These are phyloP conservation scores for Camelina sativa DNA, from an alignment of 345 rosid genomes.

Conservation along the genomic window DNA sequence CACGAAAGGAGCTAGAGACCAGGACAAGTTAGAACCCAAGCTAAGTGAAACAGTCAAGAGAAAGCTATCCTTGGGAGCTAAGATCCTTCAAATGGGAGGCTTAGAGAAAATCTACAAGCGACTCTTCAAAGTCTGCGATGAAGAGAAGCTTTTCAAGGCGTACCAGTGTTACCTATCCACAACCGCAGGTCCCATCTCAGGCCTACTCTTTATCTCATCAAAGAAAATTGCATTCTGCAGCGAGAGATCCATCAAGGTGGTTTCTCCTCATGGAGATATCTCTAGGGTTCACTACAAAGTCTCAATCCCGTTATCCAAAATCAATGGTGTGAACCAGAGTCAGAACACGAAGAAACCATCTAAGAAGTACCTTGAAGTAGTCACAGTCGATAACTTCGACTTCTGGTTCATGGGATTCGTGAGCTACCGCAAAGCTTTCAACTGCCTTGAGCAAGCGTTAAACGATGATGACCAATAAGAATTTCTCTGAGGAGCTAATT, in stretches of 20 bases:
- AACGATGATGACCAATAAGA: conserved; percentile 20
- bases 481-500: conserved; percentile 24
- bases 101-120: conserved; percentile 50
- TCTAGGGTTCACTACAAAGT: conserved; percentile 60
- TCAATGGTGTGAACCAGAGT: conserved; percentile 58
- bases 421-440: conserved; percentile 68
- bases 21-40: conserved; percentile 50
- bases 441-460: conserved; percentile 56
- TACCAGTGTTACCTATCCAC: conserved; percentile 66
- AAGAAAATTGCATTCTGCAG: conserved; percentile 53
- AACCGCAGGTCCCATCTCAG: conserved; percentile 62
- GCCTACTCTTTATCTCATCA: conserved; percentile 57
- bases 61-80: conserved; percentile 50
- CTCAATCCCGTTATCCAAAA: conserved; percentile 59
- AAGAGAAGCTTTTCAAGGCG: conserved; percentile 55
- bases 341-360: conserved; percentile 59
- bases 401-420: conserved; percentile 95
- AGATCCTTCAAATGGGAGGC: conserved; percentile 51
- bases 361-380: conserved; percentile 71
- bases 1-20: conserved; percentile 48
- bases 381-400: conserved; percentile 68
- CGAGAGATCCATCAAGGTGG: conserved; percentile 49
- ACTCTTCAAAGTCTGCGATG: conserved; percentile 50
- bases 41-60: conserved; percentile 55
- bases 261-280: conserved; percentile 52